Conservation (phyloP, 2,329 filamentous ascomycete genomes). For the Xylariaceae sp. region DNA sequence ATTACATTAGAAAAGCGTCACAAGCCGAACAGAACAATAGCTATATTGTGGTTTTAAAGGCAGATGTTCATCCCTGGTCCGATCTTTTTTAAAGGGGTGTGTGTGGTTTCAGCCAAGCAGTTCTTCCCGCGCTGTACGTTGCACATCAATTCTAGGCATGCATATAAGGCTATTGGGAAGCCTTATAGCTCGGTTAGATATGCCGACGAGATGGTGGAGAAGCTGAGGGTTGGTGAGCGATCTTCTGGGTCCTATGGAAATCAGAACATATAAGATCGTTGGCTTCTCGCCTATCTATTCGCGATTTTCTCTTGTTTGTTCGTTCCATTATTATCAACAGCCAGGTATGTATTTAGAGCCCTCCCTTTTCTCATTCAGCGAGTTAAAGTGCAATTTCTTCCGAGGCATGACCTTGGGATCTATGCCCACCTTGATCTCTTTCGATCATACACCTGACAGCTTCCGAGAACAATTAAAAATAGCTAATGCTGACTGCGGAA, state of each 20-base stretch:
- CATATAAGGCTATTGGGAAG: conserved; percentile 3
- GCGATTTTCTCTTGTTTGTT: conserved; percentile 15
- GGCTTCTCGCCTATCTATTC: conserved; percentile 13
- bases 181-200: conserved; percentile 9
- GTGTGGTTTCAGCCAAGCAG: conserved; percentile 24
- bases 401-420: no score
- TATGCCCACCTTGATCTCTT: no score
- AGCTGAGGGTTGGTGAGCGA: conserved; percentile 11
- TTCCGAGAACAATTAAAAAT: no score
- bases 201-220: conserved; percentile 9
- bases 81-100: no score
- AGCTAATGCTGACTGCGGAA: no score
- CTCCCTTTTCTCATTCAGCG: conserved; percentile 7
- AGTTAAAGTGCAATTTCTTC: no score
- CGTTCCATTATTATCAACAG: conserved; percentile 19
- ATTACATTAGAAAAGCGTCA: no score
- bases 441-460: no score
- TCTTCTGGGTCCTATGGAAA: conserved; percentile 22
- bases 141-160: conserved; percentile 18
- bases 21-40: no score
- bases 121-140: conserved; percentile 27
- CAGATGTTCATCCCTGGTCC: no score
- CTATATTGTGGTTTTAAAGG: no score
- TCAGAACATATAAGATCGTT: conserved; percentile 29
- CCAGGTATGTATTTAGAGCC: background rate